Percentiles rank a stretch among this genome's conserved stretches.
Conservation (phyloP, 441 rosid species). For the Populus hybrid region DNA sequence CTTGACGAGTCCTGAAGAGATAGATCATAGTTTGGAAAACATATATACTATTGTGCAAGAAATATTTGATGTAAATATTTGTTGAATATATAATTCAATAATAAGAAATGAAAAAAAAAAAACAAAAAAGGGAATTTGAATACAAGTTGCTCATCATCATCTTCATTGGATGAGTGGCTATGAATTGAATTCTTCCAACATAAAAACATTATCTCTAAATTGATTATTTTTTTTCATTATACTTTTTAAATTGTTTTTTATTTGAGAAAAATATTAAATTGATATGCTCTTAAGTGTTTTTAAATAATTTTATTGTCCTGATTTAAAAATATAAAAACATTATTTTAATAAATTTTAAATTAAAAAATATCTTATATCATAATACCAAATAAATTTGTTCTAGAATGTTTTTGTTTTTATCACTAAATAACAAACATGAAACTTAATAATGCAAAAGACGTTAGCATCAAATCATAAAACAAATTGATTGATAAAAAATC, state of each 20-base stretch:
- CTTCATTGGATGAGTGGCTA: not conserved
- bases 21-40: not conserved
- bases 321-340: too few relatives aligned
- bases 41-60: not conserved
- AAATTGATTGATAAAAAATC: not conserved
- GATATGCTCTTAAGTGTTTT: too few relatives aligned
- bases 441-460: not conserved
- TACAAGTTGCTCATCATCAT: not conserved
- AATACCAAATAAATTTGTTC: too few relatives aligned
- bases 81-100: not conserved
- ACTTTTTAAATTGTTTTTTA: too few relatives aligned
- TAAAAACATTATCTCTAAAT: too few relatives aligned
- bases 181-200: not conserved
- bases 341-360: too few relatives aligned
- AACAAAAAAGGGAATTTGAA: too few relatives aligned
- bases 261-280: too few relatives aligned
- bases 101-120: not conserved
- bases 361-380: too few relatives aligned
- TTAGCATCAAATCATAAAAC: not conserved
- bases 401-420: too few relatives aligned
- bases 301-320: too few relatives aligned
- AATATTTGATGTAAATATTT: not conserved
- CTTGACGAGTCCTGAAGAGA: slow-evolving; percentile 27
- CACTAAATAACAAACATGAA: not conserved
- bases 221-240: too few relatives aligned